These are phyloP conservation scores for Wickerhamiella australiensis DNA, from an alignment of 805 yeast species.

Conservation along the genomic window DNA sequence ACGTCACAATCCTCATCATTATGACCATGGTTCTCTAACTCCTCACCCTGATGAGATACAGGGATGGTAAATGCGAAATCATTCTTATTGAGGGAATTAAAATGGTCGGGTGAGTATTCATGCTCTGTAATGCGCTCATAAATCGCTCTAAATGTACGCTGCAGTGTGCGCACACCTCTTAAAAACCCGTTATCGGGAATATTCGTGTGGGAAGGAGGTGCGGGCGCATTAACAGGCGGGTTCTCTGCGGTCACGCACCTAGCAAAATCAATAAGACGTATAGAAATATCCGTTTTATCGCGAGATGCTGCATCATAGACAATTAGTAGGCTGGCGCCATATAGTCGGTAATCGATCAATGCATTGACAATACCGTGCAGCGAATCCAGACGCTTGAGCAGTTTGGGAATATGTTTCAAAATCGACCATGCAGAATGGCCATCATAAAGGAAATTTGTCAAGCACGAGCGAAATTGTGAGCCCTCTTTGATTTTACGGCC, in stretches of 20 bases:
- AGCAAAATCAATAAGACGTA: slow-evolving; percentile 84
- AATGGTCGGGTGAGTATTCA: slow-evolving; percentile 21
- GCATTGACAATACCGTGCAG: slow-evolving; percentile 42
- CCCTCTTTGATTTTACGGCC: slow-evolving; percentile 71
- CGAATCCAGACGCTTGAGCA: slow-evolving; percentile 49
- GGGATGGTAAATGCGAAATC: not conserved
- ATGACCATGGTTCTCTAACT: not conserved
- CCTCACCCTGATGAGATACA: not conserved
- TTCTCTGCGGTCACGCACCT: slow-evolving; percentile 69
- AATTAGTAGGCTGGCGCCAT: slow-evolving; percentile 78
- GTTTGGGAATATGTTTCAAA: slow-evolving; percentile 49
- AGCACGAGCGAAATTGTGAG: slow-evolving; percentile 58
- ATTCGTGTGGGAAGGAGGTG: slow-evolving; percentile 59
- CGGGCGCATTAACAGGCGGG: slow-evolving; percentile 35
- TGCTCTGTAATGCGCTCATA: slow-evolving; percentile 43
- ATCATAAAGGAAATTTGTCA: slow-evolving; percentile 70
- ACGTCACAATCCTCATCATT: not conserved
- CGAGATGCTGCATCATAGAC: slow-evolving; percentile 64
- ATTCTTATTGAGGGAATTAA: slow-evolving; percentile 1
- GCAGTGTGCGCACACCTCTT: slow-evolving; percentile 65
- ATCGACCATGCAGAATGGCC: slow-evolving; percentile 51
- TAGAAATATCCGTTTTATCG: slow-evolving; percentile 21
- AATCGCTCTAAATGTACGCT: slow-evolving; percentile 50
- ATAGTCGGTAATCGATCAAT: slow-evolving; percentile 68
- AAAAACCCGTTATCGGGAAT: slow-evolving; percentile 72